phyloP scores from a whole-genome alignment of 2,329 filamentous ascomycete genomes.

The Paracorniculantispora psalliotae region DNA sequence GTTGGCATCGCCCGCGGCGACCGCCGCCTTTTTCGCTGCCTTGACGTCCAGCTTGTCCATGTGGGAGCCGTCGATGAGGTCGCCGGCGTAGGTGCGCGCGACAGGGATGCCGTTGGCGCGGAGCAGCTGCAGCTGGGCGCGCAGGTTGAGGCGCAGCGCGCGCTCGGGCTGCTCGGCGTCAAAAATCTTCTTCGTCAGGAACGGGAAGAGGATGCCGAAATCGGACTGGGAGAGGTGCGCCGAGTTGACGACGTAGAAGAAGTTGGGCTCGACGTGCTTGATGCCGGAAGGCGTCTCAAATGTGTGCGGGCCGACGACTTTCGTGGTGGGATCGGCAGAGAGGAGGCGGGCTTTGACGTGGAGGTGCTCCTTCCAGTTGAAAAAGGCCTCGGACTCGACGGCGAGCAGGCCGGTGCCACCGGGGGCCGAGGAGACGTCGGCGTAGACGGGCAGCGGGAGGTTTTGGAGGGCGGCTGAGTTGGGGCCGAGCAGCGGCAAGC shows the following conservation, averaged over 20 bases:
- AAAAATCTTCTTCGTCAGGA: constrained; percentile 56
- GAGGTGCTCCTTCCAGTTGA: constrained; percentile 71
- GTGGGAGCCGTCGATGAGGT: constrained; percentile 44
- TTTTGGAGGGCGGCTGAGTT: constrained; percentile 60
- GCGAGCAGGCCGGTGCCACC: constrained; percentile 60
- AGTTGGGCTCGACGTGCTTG: constrained; percentile 50
- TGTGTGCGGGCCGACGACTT: constrained; percentile 35
- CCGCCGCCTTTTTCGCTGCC: constrained; percentile 16
- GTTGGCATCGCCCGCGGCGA: too few species aligned
- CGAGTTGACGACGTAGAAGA: constrained; percentile 70
- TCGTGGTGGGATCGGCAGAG: constrained; percentile 47
- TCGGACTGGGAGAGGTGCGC: constrained; percentile 81
- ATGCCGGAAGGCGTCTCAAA: constrained; percentile 40
- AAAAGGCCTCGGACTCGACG: constrained; percentile 72
- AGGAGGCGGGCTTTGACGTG: constrained; percentile 62
- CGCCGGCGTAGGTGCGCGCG: constrained; percentile 43
- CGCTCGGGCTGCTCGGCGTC: constrained; percentile 54
- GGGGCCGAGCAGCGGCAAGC: constrained; percentile 62
- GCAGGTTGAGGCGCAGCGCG: constrained; percentile 53
- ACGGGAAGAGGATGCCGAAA: constrained; percentile 77
- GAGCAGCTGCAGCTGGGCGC: constrained; percentile 54
- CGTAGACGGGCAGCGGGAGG: constrained; percentile 69
- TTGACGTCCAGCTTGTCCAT: constrained; percentile 30
- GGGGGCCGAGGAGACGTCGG: constrained; percentile 41
- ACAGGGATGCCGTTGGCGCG: constrained; percentile 46